These are phyloP conservation scores for Populus hybrid DNA, from an alignment of 441 rosid species.

Conservation along the genomic window DNA sequence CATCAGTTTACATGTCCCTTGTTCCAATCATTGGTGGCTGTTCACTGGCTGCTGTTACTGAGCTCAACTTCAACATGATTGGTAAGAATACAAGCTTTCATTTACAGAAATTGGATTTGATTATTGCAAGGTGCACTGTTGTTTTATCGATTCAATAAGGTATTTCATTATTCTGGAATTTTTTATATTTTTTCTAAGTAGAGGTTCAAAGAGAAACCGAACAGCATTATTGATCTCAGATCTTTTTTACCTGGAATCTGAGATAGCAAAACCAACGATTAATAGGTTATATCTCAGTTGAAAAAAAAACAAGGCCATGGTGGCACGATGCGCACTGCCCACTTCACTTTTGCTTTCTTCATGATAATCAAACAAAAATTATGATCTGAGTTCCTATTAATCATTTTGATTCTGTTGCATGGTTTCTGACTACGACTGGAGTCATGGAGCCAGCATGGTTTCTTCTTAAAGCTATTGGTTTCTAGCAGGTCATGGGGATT, in stretches of 20 bases:
- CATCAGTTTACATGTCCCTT: constrained; percentile 74
- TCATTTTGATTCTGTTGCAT: neutral
- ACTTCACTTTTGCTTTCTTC: neutral
- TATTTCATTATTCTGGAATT: neutral
- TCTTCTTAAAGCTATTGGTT: neutral
- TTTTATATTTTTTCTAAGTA: too few relatives aligned
- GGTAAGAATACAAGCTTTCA: constrained; percentile 38
- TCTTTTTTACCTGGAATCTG: constrained; percentile 1
- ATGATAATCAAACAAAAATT: neutral
- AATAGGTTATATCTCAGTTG: neutral
- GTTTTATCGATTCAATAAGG: too few relatives aligned
- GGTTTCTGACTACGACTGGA: neutral
- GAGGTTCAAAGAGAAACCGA: neutral
- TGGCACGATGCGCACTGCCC: too few relatives aligned
- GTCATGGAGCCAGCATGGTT: neutral
- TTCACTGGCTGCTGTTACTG: constrained; percentile 88
- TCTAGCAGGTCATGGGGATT: neutral
- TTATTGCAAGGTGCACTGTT: neutral
- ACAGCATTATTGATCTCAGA: neutral
- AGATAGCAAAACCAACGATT: neutral
- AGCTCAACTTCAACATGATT: constrained; percentile 94
- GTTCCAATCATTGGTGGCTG: constrained; percentile 97
- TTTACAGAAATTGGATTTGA: neutral
- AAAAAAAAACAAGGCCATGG: too few relatives aligned
- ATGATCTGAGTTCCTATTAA: neutral